phyloP scores from a whole-genome alignment of 257 asterid genomes.

The Plantago elongata region DNA sequence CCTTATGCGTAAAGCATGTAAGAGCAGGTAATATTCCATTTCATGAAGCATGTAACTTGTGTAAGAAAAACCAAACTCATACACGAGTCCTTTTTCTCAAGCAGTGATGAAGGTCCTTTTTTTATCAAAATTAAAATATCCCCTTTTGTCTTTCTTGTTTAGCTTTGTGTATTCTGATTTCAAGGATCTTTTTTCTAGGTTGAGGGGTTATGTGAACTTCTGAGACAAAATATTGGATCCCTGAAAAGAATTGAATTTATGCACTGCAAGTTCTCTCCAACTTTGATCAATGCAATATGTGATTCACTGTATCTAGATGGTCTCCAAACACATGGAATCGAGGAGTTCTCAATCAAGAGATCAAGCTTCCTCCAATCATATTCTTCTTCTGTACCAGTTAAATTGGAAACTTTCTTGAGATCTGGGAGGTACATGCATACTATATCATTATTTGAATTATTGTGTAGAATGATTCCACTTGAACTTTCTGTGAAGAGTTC shows the following conservation, averaged over 20 bases:
- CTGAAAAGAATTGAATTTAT: conserved; percentile 62
- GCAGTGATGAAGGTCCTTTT: no score
- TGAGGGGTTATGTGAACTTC: conserved; percentile 75
- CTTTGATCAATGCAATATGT: conserved; percentile 61
- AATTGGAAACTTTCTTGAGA: conserved; percentile 57
- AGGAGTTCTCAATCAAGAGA: conserved; percentile 76
- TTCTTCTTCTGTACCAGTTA: conserved; percentile 48
- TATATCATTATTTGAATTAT: conserved; percentile 10
- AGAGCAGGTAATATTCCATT: no score
- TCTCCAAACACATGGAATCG: conserved; percentile 57
- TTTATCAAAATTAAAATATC: no score
- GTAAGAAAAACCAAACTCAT: no score
- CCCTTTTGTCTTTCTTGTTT: conserved; percentile 12
- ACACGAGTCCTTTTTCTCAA: no score
- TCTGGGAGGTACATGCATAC: conserved; percentile 58
- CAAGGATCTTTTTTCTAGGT: conserved; percentile 46
- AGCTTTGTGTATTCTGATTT: conserved; percentile 25
- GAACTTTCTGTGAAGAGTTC: background rate
- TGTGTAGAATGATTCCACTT: background rate
- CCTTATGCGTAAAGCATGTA: no score
- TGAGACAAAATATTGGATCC: conserved; percentile 58
- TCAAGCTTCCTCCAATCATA: conserved; percentile 65
- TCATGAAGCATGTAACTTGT: no score
- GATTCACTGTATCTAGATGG: conserved; percentile 49
- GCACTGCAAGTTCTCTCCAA: conserved; percentile 81